Base-by-base conservation (phyloP, 1,284 basidiomycete species). In the Anthracocystis walkeri region DNA sequence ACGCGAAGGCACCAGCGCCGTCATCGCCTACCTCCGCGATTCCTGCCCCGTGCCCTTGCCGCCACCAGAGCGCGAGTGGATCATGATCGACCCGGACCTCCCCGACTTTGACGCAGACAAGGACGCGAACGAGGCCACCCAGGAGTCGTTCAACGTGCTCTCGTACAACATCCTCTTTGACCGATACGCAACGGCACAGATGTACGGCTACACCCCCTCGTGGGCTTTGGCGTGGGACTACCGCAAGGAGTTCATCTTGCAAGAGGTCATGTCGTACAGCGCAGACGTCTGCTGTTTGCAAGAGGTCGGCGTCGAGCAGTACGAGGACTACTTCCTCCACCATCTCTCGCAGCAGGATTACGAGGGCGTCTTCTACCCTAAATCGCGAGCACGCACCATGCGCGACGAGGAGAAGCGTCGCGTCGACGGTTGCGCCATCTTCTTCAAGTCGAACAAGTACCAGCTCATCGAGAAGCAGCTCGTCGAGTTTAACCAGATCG, bases 141-240 rank as follows among this genome's bases (percentile, higher is more conserved):
- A 81, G 16, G 88, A 89, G 86, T 90, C 90, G 7, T 92, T 97
- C 87, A 92, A 90, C 63, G 89, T 93, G 29, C 87, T 98, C 44
- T 92, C 90, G 82, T 98, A 96, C 89, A 99, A 99, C 86, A 95
- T 98, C 73, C 90, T 99, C 14, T 97, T 94, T 86, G 93, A 96
- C 82, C 90, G 91, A 83, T 93, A 91, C 82, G 97, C 97, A 18
- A 96, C 96, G 25, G 90, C 92, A 79, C 89, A 91, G 73, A 88
- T 97, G 86, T 99, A 99, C 86, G 95, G 94, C 11, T 99, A 99
- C 87, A 98, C 96, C 0, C 96, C 97, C 1, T 89, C 91, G 6
- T 98, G 96, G 95, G 97, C 97, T 0, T 88, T 99, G 40, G 89
- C 90, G 44, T 99, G 97, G 97, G 91, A 92, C 46, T 98, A 97